These are phyloP conservation scores for Pyronema omphalodes DNA, from an alignment of 495 filamentous ascomycete species.

Conservation along the genomic window DNA sequence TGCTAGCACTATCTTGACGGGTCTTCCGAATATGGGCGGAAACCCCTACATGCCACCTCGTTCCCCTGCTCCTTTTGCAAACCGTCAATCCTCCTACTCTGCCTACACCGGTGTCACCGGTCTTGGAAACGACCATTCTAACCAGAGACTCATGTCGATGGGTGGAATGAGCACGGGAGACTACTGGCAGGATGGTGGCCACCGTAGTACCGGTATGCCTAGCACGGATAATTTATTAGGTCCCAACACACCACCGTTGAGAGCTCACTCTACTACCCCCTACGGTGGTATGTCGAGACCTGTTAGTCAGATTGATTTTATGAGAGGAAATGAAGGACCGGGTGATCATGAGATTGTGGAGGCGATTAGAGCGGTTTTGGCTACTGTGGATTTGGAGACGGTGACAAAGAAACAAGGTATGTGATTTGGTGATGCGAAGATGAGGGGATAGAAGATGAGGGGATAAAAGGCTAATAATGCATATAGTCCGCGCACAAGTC, in stretches of 20 bases:
- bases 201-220: constrained; percentile 30
- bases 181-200: constrained; percentile 31
- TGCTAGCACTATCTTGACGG: constrained; percentile 76
- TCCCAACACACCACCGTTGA: constrained; percentile 28
- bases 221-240: constrained; percentile 45
- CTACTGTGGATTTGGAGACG: constrained; percentile 83
- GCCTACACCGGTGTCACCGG: constrained; percentile 38
- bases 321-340: constrained; percentile 43
- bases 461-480: constrained; percentile 6
- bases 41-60: constrained; percentile 61
- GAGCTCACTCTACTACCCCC: constrained; percentile 34
- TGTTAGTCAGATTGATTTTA: constrained; percentile 60
- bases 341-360: constrained; percentile 63
- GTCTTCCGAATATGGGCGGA: constrained; percentile 47
- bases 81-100: constrained; percentile 39
- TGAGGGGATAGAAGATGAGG: constrained; percentile 19
- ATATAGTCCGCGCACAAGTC: constrained; percentile 57
- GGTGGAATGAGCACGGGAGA: constrained; percentile 36
- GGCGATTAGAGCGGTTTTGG: constrained; percentile 59
- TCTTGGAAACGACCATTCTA: constrained; percentile 21
- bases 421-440: constrained; percentile 16
- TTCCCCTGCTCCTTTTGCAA: constrained; percentile 50
- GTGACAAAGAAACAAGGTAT: constrained; percentile 92
- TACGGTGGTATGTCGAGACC: constrained; percentile 35
- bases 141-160: constrained; percentile 42